Conservation (phyloP, 2,329 filamentous ascomycete genomes). For the Aspergillus spinulosporus region DNA sequence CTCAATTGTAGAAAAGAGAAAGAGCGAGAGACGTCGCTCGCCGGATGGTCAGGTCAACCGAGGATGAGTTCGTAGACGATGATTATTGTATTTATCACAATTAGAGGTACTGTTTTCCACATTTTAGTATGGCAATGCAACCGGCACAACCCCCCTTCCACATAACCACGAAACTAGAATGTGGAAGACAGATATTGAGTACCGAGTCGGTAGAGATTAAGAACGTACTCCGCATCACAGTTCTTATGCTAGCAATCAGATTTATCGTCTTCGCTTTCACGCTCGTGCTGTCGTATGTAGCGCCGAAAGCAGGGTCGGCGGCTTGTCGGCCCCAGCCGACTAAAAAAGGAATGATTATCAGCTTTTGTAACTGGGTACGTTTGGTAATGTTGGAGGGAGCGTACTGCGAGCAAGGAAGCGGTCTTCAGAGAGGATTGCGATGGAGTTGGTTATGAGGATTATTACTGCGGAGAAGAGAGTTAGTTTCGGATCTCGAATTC, state of each 20-base stretch:
- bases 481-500: conserved; percentile 3
- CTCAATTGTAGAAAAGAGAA: neutral
- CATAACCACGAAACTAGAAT: too few relatives aligned
- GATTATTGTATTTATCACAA: conserved; percentile 77
- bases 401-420: conserved; percentile 81
- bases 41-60: conserved; percentile 52
- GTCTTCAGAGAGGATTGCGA: conserved; percentile 92
- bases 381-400: conserved; percentile 13
- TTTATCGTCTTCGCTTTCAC: conserved; percentile 86
- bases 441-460: conserved; percentile 87
- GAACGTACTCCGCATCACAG: conserved; percentile 83
- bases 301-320: conserved; percentile 74
- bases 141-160: neutral
- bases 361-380: conserved; percentile 1
- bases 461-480: conserved; percentile 55
- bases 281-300: conserved; percentile 68
- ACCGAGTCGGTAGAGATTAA: neutral
- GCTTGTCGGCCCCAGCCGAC: conserved; percentile 73
- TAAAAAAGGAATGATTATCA: conserved; percentile 42
- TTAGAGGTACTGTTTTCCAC: conserved; percentile 68
- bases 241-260: conserved; percentile 85
- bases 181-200: too few relatives aligned
- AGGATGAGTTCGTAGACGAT: conserved; percentile 80
- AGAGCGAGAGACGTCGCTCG: neutral
- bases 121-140: neutral